Evolutionary conservation across 192 early-diverging fungal species (phyloP), one percentile per base, ranked within the genome.

Genomic region (Anaeromyces robustus): DNA sequence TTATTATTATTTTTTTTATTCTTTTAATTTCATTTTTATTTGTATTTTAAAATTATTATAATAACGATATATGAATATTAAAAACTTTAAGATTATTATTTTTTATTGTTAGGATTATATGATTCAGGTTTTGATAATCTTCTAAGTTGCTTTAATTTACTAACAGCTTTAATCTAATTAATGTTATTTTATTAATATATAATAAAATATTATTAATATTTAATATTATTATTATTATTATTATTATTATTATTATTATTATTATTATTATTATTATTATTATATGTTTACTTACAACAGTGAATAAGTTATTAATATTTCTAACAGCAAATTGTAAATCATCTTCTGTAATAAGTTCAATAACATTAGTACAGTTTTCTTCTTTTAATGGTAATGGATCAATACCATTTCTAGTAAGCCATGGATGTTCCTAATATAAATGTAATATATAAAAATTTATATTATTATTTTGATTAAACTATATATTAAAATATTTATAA

Each of bases 321-420:
- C 93, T 90, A 81, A 97, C 91, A 29, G 94, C 95, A 81, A 86
- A 85, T 29, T 89, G 84, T 29, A 96, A 85, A 79, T 99, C 96
- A 79, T 94, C 93, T 80, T 96, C 92, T 0, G 97, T 99, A 79
- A 97, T 88, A 32, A 94, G 90, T 12, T 88, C 89, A 19, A 98
- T 90, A 32, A 91, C 81, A 30, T 87, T 87, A 43, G 83, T 81
- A 82, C 92, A 94, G 87, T 98, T 98, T 77, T 92, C 89, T 78
- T 92, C 90, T 81, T 90, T 93, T 77, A 85, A 83, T 12, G 92
- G 88, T 77, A 97, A 86, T 12, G 86, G 86, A 11, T 86, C 85
- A 18, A 79, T 84, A 82, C 90, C 94, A 83, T 88, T 77, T 68
- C 92, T 83, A 1, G 96, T 97, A 12, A 97, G 86, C 96, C 96